Evolutionary conservation across 371 early-diverging fungal genomes (phyloP).

Genomic region (Haplosporangium sp.): DNA sequence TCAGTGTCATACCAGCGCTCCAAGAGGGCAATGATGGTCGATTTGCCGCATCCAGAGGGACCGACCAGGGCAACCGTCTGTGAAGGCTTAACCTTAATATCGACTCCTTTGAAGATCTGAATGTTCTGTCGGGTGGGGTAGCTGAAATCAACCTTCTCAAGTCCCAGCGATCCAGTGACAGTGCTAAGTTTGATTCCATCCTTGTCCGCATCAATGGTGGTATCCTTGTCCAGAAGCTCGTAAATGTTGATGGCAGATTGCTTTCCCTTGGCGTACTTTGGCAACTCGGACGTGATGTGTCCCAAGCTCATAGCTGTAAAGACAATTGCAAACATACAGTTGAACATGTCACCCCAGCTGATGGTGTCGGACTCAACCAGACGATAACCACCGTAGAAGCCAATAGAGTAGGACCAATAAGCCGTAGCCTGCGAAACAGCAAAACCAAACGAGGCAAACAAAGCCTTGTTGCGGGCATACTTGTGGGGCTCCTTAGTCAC

Average conservation of each 20-base stretch:
- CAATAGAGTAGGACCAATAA: slow-evolving; percentile 69
- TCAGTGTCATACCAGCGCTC: slow-evolving; percentile 82
- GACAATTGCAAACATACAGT: slow-evolving; percentile 78
- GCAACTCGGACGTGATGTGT: slow-evolving; percentile 60
- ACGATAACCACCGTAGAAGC: slow-evolving; percentile 60
- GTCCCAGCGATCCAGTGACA: slow-evolving; percentile 67
- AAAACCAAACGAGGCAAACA: slow-evolving; percentile 70
- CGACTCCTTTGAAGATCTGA: slow-evolving; percentile 78
- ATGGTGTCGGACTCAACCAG: slow-evolving; percentile 22
- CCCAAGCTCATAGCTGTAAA: slow-evolving; percentile 79
- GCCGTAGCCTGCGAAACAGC: slow-evolving; percentile 75
- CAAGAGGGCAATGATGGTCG: slow-evolving; percentile 73
- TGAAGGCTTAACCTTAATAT: slow-evolving; percentile 70
- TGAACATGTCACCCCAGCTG: slow-evolving; percentile 29
- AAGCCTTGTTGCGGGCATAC: slow-evolving; percentile 67
- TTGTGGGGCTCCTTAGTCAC: slow-evolving; percentile 76
- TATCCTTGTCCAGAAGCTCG: slow-evolving; percentile 67
- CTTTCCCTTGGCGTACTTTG: slow-evolving; percentile 81
- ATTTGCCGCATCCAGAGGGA: slow-evolving; percentile 77
- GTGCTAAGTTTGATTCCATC: slow-evolving; percentile 55
- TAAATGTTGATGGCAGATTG: slow-evolving; percentile 80
- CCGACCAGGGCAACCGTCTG: slow-evolving; percentile 87
- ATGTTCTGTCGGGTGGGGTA: slow-evolving; percentile 89
- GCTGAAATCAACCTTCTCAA: slow-evolving; percentile 75
- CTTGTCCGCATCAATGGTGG: slow-evolving; percentile 63